These are phyloP conservation scores for Jamesozyma jinghongensis DNA, from an alignment of 805 yeast species.

Conservation along the genomic window DNA sequence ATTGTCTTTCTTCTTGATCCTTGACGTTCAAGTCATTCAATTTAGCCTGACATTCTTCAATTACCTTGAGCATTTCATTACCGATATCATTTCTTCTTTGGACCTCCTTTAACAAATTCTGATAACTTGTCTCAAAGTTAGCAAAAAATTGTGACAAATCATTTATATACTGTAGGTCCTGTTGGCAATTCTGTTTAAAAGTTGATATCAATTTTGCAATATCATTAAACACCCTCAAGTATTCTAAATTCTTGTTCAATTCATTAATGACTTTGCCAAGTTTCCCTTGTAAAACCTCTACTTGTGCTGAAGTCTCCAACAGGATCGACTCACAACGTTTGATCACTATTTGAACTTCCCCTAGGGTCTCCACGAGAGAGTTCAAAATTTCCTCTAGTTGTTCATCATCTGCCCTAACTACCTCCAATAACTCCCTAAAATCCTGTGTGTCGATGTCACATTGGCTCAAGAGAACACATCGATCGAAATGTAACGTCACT, in stretches of 20 bases:
- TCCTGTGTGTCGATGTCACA: neutral
- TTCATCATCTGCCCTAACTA: slow-evolving; percentile 42
- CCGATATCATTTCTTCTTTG: slow-evolving; percentile 40
- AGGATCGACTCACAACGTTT: no score
- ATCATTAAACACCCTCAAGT: slow-evolving; percentile 23
- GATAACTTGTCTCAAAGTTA: slow-evolving; percentile 44
- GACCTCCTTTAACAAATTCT: slow-evolving; percentile 43
- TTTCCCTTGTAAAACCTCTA: no score
- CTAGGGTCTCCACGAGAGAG: no score
- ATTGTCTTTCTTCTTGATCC: slow-evolving; percentile 36
- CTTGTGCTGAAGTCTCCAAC: no score
- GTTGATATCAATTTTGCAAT: slow-evolving; percentile 29
- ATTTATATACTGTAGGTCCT: slow-evolving; percentile 21
- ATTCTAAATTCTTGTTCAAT: slow-evolving; percentile 24
- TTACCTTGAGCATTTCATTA: slow-evolving; percentile 31
- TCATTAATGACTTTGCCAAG: slow-evolving; percentile 17
- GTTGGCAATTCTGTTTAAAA: slow-evolving; percentile 22
- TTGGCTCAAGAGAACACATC: slow-evolving; percentile 40
- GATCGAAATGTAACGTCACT: slow-evolving; percentile 76
- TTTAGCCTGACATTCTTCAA: slow-evolving; percentile 35
- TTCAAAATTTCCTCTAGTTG: slow-evolving; percentile 51
- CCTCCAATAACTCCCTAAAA: slow-evolving; percentile 35
- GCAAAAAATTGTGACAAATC: slow-evolving; percentile 42
- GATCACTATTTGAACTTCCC: no score
- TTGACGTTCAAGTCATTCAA: slow-evolving; percentile 34